Evolutionary conservation across 192 early-diverging fungal species (phyloP), one percentile per base, ranked within the genome.

Genomic region (Pecoramyces ruminantium): DNA sequence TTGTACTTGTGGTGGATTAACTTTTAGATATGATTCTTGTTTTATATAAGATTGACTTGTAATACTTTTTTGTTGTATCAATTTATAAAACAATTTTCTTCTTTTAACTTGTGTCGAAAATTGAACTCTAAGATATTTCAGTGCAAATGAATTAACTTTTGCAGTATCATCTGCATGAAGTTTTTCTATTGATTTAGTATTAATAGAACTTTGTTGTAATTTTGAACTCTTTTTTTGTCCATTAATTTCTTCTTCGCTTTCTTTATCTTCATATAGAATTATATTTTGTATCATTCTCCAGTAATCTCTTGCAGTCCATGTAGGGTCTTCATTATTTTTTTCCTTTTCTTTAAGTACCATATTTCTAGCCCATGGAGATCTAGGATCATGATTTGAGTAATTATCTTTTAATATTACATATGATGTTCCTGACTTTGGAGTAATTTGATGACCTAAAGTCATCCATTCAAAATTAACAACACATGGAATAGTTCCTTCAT

Each of bases 41-140:
- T 77, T 77, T 27, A 85, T 38, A 4, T 81, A 38, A 4, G 87
- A 85, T 80, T 92, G 90, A 79, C 87, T 88, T 1, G 88, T 85
- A 12, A 91, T 81, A 80, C 82, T 87, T 17, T 83, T 82, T 27
- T 81, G 84, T 14, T 85, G 83, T 42, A 92, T 87, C 12, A 91
- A 78, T 80, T 90, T 86, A 83, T 87, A 92, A 38, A 91, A 91
- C 83, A 87, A 88, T 81, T 92, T 89, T 29, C 88, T 84, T 34
- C 90, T 81, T 81, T 92, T 92, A 79, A 88, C 84, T 80, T 88
- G 82, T 16, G 84, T 81, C 8, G 87, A 85, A 84, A 30, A 34
- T 67, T 82, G 42, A 29, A 30, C 30, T 17, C 27, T 58, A 16
- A 82, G 13, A 81, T 30, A 30, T 38, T 79, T 38, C 79, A 80